Evolutionary conservation across 75 land plant species (phyloP).

Genomic region (Chamaecyparis obtusa): DNA sequence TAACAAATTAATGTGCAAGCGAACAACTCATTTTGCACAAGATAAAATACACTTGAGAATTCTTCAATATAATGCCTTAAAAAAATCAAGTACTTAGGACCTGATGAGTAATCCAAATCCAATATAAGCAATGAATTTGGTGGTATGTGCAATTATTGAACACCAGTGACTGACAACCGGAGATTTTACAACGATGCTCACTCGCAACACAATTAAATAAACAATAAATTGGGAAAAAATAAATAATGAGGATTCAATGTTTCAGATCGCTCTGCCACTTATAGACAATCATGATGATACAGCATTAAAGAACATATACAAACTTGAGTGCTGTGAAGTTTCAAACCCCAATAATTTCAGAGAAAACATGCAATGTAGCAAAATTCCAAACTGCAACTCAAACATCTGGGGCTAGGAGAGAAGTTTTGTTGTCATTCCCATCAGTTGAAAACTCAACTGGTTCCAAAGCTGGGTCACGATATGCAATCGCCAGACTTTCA

Average conservation of each 20-base stretch:
- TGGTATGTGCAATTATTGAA: too few species aligned
- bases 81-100: too few species aligned
- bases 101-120: too few species aligned
- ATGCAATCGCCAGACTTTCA: constrained; percentile 34
- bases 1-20: too few species aligned
- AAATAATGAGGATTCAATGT: background rate
- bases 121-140: too few species aligned
- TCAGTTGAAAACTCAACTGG: constrained; percentile 28
- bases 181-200: background rate
- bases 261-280: background rate
- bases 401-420: constrained; percentile 20
- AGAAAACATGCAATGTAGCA: background rate
- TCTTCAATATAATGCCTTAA: too few species aligned
- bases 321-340: background rate
- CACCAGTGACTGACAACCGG: background rate
- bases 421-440: constrained; percentile 28
- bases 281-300: background rate
- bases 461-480: constrained; percentile 52
- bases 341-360: background rate
- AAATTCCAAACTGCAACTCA: background rate
- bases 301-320: background rate
- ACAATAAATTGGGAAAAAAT: background rate
- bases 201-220: background rate
- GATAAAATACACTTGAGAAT: too few species aligned
- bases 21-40: too few species aligned